phyloP scores from a whole-genome alignment of 176 grass and related monocot species.

The Avena insularis region DNA sequence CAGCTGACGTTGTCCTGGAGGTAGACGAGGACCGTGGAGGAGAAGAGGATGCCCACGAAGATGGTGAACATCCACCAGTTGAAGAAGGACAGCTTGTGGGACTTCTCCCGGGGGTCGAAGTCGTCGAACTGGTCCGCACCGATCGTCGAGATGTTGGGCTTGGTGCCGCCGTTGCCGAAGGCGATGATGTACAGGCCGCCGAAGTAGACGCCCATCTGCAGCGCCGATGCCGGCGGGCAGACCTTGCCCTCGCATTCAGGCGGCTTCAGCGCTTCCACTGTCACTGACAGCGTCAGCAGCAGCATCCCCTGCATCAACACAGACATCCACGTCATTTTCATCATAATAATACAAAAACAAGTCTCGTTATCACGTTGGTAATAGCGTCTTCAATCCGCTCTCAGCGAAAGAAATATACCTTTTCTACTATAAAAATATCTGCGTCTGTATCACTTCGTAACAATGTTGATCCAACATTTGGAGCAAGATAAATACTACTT shows the following conservation, averaged over 20 bases:
- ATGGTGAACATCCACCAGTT: conserved; percentile 71
- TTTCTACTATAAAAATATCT: too few relatives aligned
- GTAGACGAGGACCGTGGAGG: conserved; percentile 51
- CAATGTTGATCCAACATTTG: too few relatives aligned
- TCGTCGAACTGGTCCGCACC: conserved; percentile 62
- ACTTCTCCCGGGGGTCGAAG: conserved; percentile 44
- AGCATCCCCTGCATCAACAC: conserved; percentile 43
- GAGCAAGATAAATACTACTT: too few relatives aligned
- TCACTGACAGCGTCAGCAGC: conserved; percentile 41
- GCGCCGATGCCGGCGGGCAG: conserved; percentile 35
- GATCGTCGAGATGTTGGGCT: conserved; percentile 59
- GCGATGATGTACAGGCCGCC: conserved; percentile 43
- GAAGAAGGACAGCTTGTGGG: conserved; percentile 58
- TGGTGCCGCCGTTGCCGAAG: conserved; percentile 33
- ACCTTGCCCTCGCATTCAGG: neutral
- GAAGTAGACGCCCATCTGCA: conserved; percentile 54
- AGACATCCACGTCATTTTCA: neutral
- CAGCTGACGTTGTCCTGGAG: conserved; percentile 69
- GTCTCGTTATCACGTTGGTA: neutral
- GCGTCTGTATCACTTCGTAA: too few relatives aligned
- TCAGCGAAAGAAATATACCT: too few relatives aligned
- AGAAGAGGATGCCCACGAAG: conserved; percentile 51
- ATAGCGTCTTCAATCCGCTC: too few relatives aligned
- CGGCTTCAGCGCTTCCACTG: conserved; percentile 40
- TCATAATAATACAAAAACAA: neutral